Conservation (phyloP, 108 stramenopile genomes). For the Fragilaria crotonensis region DNA sequence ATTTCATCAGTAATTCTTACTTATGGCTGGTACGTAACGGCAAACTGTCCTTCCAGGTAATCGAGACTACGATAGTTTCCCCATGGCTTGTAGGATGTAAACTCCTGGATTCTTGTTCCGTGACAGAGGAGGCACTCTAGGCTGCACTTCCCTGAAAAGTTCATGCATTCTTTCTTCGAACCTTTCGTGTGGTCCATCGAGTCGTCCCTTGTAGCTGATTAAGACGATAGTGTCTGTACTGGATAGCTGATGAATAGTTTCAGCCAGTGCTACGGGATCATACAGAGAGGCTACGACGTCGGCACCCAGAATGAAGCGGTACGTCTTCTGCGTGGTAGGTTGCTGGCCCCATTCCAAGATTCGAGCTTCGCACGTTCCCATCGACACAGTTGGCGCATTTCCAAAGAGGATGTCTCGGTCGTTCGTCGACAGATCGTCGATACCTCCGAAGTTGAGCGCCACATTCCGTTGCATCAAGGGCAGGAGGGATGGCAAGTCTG, state of each 20-base stretch:
- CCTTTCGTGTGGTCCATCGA: slow-evolving; percentile 37
- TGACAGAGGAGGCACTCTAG: slow-evolving; percentile 13
- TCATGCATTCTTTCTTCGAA: slow-evolving; percentile 49
- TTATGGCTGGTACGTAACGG: too few relatives aligned
- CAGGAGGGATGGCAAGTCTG: slow-evolving; percentile 58
- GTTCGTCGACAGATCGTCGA: not conserved
- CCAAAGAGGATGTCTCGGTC: slow-evolving; percentile 2
- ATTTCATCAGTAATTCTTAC: too few relatives aligned
- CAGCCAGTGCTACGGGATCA: slow-evolving; percentile 49
- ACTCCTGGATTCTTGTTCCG: slow-evolving; percentile 60
- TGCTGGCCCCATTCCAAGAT: slow-evolving; percentile 57
- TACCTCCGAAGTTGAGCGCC: slow-evolving; percentile 20
- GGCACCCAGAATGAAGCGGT: slow-evolving; percentile 70
- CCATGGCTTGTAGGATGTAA: slow-evolving; percentile 27
- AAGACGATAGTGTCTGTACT: slow-evolving; percentile 43
- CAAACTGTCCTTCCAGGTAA: too few relatives aligned
- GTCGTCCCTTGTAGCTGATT: slow-evolving; percentile 51
- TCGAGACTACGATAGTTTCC: too few relatives aligned
- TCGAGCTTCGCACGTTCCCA: slow-evolving; percentile 12
- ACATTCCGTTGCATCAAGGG: slow-evolving; percentile 52
- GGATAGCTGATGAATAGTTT: slow-evolving; percentile 54
- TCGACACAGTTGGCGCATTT: not conserved
- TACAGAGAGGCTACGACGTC: slow-evolving; percentile 79
- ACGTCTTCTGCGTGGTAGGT: slow-evolving; percentile 19
- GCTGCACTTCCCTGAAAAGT: slow-evolving; percentile 36